These are phyloP conservation scores for Kodamaea plutei DNA, from an alignment of 1,139 yeast genomes.

Conservation along the genomic window DNA sequence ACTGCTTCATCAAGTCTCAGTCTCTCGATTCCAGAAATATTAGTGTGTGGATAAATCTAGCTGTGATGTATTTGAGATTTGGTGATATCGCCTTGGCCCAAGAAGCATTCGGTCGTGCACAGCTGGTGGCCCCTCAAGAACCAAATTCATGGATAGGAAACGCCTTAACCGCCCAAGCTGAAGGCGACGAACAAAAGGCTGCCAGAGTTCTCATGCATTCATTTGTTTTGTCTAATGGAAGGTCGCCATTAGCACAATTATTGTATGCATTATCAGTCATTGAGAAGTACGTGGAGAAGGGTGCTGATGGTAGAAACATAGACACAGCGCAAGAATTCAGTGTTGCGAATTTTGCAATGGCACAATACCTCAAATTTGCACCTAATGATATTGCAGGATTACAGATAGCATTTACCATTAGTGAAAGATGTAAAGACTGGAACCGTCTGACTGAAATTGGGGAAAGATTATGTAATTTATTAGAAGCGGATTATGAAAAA, in stretches of 20 bases:
- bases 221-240: conserved; percentile 69
- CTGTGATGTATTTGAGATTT: conserved; percentile 64
- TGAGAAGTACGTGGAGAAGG: conserved; percentile 33
- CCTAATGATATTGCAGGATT: conserved; percentile 67
- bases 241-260: conserved; percentile 65
- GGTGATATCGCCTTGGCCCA: conserved; percentile 72
- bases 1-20: conserved; percentile 82
- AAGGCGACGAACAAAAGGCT: conserved; percentile 54
- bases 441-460: conserved; percentile 50
- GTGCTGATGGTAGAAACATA: conserved; percentile 47
- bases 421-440: conserved; percentile 71
- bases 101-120: conserved; percentile 70
- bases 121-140: conserved; percentile 75
- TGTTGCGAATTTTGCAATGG: conserved; percentile 68
- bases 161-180: conserved; percentile 61
- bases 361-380: conserved; percentile 60
- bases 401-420: conserved; percentile 50
- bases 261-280: conserved; percentile 64
- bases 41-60: conserved; percentile 76
- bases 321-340: conserved; percentile 62
- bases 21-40: conserved; percentile 67
- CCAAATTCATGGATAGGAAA: conserved; percentile 85
- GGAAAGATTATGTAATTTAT: conserved; percentile 37
- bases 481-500: conserved; percentile 59
- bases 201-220: conserved; percentile 69